Conservation (phyloP, 257 asterid genomes). For the Pogostemon cablin region DNA sequence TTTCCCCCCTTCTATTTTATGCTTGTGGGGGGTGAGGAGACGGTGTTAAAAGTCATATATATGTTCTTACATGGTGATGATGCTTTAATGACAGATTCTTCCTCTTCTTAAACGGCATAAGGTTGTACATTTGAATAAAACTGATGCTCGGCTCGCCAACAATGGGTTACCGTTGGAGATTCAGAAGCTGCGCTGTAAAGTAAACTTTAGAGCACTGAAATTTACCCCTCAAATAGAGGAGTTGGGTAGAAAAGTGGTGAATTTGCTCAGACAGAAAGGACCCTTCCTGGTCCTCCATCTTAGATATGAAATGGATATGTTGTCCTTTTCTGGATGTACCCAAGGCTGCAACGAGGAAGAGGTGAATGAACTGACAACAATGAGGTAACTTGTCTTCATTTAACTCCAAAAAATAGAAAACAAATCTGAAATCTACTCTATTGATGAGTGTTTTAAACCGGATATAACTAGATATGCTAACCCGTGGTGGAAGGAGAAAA, state of each 20-base stretch:
- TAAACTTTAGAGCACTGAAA: conserved; percentile 48
- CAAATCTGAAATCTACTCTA: neutral
- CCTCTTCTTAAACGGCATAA: conserved; percentile 55
- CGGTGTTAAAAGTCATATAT: neutral
- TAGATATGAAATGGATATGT: conserved; percentile 66
- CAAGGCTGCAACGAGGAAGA: conserved; percentile 52
- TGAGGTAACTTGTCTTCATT: conserved; percentile 44
- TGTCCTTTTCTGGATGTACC: conserved; percentile 61
- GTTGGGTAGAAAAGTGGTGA: conserved; percentile 50
- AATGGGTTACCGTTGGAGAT: conserved; percentile 50
- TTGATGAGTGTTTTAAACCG: conserved; percentile 23
- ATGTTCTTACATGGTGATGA: conserved; percentile 9
- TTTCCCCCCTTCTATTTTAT: neutral
- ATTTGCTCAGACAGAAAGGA: conserved; percentile 46
- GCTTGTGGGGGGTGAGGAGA: neutral
- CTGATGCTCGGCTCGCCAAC: conserved; percentile 61
- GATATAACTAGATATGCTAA: conserved; percentile 45
- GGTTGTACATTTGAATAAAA: conserved; percentile 56
- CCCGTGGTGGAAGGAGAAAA: conserved; percentile 61
- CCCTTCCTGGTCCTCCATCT: conserved; percentile 57
- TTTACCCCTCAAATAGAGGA: conserved; percentile 53
- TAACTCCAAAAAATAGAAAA: neutral
- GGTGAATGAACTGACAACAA: conserved; percentile 46
- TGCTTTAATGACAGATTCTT: conserved; percentile 47
- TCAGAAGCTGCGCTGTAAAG: conserved; percentile 58